These are phyloP conservation scores for Raphanus hybrid DNA, from an alignment of 441 rosid species.

Conservation along the genomic window DNA sequence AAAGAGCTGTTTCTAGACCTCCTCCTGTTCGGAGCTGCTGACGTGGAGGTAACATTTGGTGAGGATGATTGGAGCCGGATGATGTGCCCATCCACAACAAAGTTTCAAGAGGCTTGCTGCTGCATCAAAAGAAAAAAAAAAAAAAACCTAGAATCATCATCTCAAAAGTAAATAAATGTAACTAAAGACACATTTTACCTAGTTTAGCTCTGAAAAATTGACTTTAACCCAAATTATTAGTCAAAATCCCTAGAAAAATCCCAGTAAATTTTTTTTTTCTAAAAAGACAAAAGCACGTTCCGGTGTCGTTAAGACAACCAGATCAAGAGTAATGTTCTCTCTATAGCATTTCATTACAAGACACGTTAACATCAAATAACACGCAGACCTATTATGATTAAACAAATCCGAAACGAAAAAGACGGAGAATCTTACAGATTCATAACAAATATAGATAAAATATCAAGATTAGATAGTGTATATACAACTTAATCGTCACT, in stretches of 20 bases:
- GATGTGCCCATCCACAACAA: conserved; percentile 21
- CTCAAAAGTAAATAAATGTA: background rate
- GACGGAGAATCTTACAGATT: conserved; percentile 2
- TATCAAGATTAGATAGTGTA: background rate
- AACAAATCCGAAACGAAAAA: background rate
- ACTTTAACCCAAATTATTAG: background rate
- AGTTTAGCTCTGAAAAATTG: background rate
- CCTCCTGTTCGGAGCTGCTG: conserved; percentile 28
- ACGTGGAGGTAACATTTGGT: conserved; percentile 24
- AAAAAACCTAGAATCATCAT: conserved; percentile 4
- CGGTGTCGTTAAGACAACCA: background rate
- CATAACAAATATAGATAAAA: background rate
- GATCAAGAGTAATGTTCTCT: background rate
- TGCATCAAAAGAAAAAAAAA: background rate
- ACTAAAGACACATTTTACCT: background rate
- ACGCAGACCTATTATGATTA: background rate
- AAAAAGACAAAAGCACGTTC: background rate
- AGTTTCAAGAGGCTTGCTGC: background rate
- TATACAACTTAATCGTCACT: background rate
- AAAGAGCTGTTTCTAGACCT: conserved; percentile 11
- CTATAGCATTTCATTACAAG: background rate
- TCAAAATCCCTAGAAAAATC: background rate
- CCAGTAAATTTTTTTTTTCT: background rate
- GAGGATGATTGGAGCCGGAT: conserved; percentile 20
- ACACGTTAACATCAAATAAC: background rate